Evolutionary conservation across 2,329 filamentous ascomycete species (phyloP).

Genomic region (Metarhizium anisopliae): DNA sequence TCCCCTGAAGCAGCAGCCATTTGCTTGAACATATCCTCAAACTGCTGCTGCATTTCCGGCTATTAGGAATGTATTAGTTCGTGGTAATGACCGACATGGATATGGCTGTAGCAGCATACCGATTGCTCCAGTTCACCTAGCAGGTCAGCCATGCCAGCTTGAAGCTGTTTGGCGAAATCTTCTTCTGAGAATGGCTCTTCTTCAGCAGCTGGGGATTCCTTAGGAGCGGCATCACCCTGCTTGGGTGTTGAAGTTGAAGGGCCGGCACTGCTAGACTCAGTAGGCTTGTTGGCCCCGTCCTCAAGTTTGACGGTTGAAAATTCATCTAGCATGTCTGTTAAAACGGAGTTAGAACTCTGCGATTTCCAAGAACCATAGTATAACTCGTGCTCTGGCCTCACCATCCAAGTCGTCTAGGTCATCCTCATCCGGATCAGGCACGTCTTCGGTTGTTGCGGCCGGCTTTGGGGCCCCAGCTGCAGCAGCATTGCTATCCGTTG

Average conservation of each 20-base stretch:
- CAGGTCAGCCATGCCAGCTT: constrained; percentile 80
- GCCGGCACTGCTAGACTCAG: constrained; percentile 13
- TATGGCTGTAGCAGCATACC: constrained; percentile 26
- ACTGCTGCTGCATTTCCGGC: constrained; percentile 69
- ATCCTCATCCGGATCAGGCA: constrained; percentile 86
- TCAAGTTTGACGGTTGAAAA: constrained; percentile 60
- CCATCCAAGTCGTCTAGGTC: constrained; percentile 88
- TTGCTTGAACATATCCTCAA: constrained; percentile 69
- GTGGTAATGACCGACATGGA: neutral
- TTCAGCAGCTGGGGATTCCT: constrained; percentile 12
- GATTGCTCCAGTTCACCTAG: constrained; percentile 61
- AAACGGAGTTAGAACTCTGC: constrained; percentile 4
- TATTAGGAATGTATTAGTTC: constrained; percentile 14
- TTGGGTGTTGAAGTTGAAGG: constrained; percentile 26
- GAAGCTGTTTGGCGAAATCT: constrained; percentile 77
- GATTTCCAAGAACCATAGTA: neutral
- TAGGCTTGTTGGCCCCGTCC: constrained; percentile 16
- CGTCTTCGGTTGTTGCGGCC: constrained; percentile 35
- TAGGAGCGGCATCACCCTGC: constrained; percentile 14
- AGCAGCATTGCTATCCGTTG: constrained; percentile 6
- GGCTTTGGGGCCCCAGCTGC: constrained; percentile 1
- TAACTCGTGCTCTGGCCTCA: constrained; percentile 24
- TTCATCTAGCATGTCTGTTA: constrained; percentile 79
- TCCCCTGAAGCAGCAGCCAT: constrained; percentile 42
- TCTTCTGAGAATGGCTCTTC: constrained; percentile 52